Conservation (phyloP, 2,329 filamentous ascomycete species). For the Paraphoma chrysanthemicola region DNA sequence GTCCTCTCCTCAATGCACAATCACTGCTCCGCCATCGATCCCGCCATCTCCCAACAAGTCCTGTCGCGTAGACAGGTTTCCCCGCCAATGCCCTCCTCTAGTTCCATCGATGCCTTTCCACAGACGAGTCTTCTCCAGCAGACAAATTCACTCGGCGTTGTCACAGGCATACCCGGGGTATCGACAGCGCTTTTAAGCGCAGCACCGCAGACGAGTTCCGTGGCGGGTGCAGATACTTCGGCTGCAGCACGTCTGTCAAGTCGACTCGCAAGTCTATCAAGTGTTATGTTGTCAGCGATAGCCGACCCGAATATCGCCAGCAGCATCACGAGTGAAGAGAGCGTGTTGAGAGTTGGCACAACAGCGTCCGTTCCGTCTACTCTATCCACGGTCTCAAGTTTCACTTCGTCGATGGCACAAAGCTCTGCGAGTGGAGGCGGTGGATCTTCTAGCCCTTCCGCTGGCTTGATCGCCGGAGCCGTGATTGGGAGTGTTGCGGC, state of each 20-base stretch:
- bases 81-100: too few relatives aligned
- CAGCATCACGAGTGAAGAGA: too few relatives aligned
- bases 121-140: slow-evolving; percentile 35
- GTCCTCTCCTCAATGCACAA: too few relatives aligned
- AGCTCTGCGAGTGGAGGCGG: background rate
- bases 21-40: too few relatives aligned
- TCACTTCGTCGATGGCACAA: background rate
- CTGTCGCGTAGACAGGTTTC: too few relatives aligned
- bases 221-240: too few relatives aligned
- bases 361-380: too few relatives aligned
- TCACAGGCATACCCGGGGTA: slow-evolving; percentile 34
- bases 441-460: background rate
- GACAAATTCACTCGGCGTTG: slow-evolving; percentile 42
- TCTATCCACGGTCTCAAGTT: too few relatives aligned
- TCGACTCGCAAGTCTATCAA: background rate
- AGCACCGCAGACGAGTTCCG: too few relatives aligned
- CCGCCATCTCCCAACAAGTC: too few relatives aligned
- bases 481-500: background rate
- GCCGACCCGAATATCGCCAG: too few relatives aligned
- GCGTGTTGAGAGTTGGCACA: too few relatives aligned
- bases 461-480: background rate
- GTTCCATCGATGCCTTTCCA: slow-evolving; percentile 24
- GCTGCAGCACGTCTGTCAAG: background rate
- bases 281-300: background rate
- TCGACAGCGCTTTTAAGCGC: background rate